Evolutionary conservation across 495 filamentous ascomycete genomes (phyloP).

Genomic region (Aspergillus homomorphus): DNA sequence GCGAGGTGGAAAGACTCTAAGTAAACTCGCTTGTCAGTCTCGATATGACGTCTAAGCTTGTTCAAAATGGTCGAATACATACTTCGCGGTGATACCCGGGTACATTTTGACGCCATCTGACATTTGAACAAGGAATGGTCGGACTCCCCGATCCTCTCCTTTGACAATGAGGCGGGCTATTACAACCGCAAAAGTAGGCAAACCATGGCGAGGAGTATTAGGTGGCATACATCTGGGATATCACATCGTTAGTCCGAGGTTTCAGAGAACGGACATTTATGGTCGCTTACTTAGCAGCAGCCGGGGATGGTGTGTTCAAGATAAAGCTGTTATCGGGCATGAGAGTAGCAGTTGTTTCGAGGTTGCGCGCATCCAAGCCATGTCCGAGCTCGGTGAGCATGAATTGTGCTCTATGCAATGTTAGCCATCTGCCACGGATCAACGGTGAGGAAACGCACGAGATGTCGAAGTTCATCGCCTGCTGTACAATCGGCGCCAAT

Average conservation of each 20-base stretch:
- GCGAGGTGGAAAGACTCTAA: neutral
- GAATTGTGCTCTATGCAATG: neutral
- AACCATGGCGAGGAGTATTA: conserved; percentile 20
- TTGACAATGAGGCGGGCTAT: conserved; percentile 32
- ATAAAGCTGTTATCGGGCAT: neutral
- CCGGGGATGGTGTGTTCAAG: neutral
- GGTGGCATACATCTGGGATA: conserved; percentile 12
- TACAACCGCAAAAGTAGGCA: conserved; percentile 28
- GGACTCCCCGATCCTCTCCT: conserved; percentile 26
- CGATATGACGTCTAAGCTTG: neutral
- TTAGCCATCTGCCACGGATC: neutral
- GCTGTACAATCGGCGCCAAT: neutral
- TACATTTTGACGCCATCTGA: conserved; percentile 27
- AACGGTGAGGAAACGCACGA: neutral
- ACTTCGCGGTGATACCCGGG: conserved; percentile 28
- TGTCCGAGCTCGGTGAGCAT: conserved; percentile 1
- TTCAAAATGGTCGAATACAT: neutral
- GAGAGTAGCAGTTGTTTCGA: neutral
- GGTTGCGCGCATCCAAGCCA: neutral
- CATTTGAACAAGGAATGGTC: conserved; percentile 30
- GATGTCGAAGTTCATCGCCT: neutral
- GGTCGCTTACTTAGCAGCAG: conserved; percentile 20
- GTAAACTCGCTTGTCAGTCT: neutral
- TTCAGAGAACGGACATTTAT: neutral
- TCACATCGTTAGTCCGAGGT: neutral